Percentiles rank a stretch among this genome's conserved stretches.
Evolutionary conservation across 139 green algal genomes (phyloP).

Genomic region (Spirogloea muscicola): DNA sequence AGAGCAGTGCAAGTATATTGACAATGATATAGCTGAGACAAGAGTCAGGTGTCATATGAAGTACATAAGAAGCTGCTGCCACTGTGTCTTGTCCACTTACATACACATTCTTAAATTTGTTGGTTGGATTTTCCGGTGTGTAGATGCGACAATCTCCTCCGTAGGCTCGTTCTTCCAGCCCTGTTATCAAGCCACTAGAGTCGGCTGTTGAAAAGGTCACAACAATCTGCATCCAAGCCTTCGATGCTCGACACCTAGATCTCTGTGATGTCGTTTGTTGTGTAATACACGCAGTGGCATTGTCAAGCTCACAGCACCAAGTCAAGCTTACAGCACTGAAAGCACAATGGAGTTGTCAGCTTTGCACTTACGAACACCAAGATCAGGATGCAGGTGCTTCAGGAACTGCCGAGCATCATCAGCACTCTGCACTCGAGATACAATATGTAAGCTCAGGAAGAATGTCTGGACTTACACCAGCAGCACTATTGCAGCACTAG

Average conservation of each 20-base stretch:
- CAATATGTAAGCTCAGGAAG: conserved; percentile 3
- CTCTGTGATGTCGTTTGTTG: too few species aligned
- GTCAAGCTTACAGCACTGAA: background rate
- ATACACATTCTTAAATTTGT: conserved; percentile 47
- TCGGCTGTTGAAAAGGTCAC: background rate
- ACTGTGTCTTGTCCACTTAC: background rate
- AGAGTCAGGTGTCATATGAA: background rate
- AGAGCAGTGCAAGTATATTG: background rate
- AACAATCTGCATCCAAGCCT: background rate
- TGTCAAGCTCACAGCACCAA: background rate
- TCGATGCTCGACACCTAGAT: background rate
- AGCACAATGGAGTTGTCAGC: background rate
- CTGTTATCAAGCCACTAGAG: conserved; percentile 25
- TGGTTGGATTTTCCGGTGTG: conserved; percentile 55
- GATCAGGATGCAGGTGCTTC: conserved; percentile 68
- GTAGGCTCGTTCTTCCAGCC: conserved; percentile 71
- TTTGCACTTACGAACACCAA: conserved; percentile 55
- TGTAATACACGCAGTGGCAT: too few species aligned
- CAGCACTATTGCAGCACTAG: background rate
- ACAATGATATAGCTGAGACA: background rate
- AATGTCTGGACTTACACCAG: background rate
- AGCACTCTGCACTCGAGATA: conserved; percentile 34
- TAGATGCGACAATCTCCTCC: conserved; percentile 70
- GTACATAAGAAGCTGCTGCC: background rate
- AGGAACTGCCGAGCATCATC: conserved; percentile 70